phyloP scores from a whole-genome alignment of 331 rosid species.

The Telfairia occidentalis region DNA sequence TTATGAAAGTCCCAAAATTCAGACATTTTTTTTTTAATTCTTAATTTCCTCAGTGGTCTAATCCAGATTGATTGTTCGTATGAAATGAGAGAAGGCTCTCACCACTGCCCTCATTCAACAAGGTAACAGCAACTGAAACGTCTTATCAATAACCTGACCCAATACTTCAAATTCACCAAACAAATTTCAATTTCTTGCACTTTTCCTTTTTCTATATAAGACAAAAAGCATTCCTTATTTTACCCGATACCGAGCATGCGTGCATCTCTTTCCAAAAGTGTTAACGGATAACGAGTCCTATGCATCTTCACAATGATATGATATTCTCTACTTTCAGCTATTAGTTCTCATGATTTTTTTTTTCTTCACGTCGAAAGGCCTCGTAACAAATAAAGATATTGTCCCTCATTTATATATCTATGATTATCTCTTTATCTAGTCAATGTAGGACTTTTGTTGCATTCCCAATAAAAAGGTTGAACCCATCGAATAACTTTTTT shows the following conservation, averaged over 20 bases:
- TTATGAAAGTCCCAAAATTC: not conserved
- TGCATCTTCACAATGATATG: too few relatives aligned
- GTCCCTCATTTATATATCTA: too few relatives aligned
- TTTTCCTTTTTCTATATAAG: not conserved
- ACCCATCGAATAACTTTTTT: too few relatives aligned
- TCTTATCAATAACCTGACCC: not conserved
- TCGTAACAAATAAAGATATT: too few relatives aligned
- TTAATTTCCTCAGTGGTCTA: not conserved
- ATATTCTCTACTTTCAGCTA: too few relatives aligned
- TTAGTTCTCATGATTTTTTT: too few relatives aligned
- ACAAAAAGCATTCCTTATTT: not conserved
- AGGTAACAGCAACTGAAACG: not conserved
- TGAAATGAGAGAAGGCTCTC: not conserved
- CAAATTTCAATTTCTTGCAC: not conserved
- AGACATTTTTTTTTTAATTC: not conserved
- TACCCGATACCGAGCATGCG: not conserved
- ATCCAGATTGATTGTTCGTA: not conserved
- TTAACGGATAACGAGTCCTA: too few relatives aligned
- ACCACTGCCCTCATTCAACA: not conserved
- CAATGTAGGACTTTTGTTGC: too few relatives aligned
- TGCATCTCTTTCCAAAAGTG: not conserved
- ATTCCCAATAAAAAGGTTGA: too few relatives aligned
- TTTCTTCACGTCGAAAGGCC: too few relatives aligned
- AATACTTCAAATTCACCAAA: not conserved
- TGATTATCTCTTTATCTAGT: too few relatives aligned